Conservation (phyloP, 495 filamentous ascomycete species). For the Niebla homalea region DNA sequence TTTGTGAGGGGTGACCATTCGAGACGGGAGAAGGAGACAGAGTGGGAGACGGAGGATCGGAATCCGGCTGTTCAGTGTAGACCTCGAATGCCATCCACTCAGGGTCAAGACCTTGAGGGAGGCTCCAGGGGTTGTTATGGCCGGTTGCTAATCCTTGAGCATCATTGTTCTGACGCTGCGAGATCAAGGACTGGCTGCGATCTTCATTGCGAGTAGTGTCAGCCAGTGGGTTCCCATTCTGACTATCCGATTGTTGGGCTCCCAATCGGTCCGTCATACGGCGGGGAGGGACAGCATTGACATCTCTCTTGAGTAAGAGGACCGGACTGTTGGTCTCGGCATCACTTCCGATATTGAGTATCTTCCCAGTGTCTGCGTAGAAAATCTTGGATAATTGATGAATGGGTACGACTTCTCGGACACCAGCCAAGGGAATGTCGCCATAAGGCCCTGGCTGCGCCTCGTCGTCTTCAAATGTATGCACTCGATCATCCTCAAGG, state of each 20-base stretch:
- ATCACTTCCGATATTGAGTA: constrained; percentile 75
- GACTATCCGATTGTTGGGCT: too few species aligned
- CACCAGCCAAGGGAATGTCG: constrained; percentile 58
- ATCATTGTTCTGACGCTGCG: neutral
- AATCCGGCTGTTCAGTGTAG: constrained; percentile 49
- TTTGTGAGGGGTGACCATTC: constrained; percentile 4
- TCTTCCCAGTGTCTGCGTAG: constrained; percentile 89
- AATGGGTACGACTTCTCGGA: constrained; percentile 74
- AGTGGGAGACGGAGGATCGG: constrained; percentile 46
- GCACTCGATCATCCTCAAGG: constrained; percentile 78
- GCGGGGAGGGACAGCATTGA: constrained; percentile 58
- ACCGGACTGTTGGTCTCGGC: constrained; percentile 75
- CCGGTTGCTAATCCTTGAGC: neutral
- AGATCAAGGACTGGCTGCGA: constrained; percentile 11
- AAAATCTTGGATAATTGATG: constrained; percentile 93
- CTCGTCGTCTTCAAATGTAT: constrained; percentile 59
- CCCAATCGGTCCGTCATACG: constrained; percentile 42
- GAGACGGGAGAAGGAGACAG: constrained; percentile 20
- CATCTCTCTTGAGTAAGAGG: constrained; percentile 73
- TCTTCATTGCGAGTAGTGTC: constrained; percentile 12
- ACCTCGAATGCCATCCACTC: constrained; percentile 97
- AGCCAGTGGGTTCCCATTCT: too few species aligned
- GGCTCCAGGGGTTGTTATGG: constrained; percentile 35
- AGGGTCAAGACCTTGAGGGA: constrained; percentile 72
- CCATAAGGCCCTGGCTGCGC: constrained; percentile 51